Percentiles rank a stretch among this genome's conserved stretches.
Evolutionary conservation across 2,329 filamentous ascomycete species (phyloP).

Genomic region (Tetracladium maxilliforme): DNA sequence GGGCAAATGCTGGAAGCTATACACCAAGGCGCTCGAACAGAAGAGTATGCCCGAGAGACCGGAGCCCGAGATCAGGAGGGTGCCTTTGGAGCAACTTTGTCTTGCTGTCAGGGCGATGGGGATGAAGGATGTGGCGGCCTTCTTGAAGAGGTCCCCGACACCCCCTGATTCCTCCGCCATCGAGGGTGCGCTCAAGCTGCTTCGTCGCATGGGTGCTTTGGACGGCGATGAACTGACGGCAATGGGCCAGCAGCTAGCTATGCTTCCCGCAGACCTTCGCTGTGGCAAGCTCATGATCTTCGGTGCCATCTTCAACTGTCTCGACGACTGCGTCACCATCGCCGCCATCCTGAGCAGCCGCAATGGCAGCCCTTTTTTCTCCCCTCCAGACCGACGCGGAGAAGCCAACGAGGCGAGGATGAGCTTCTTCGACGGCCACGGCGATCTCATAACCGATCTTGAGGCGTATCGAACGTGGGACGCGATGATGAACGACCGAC

Average conservation of each 20-base stretch:
- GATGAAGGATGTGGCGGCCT: constrained; percentile 63
- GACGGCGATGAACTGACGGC: constrained; percentile 79
- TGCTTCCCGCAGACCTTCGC: constrained; percentile 85
- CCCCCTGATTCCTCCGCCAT: constrained; percentile 78
- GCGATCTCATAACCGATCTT: constrained; percentile 80
- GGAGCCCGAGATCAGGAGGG: constrained; percentile 84
- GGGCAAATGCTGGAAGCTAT: constrained; percentile 90
- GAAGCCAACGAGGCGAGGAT: constrained; percentile 64
- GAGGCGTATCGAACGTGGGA: constrained; percentile 75
- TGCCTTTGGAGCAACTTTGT: constrained; percentile 87
- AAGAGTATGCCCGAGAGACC: constrained; percentile 75
- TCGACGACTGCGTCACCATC: constrained; percentile 78
- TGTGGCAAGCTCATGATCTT: constrained; percentile 94
- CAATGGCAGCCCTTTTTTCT: constrained; percentile 77
- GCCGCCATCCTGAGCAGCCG: constrained; percentile 83
- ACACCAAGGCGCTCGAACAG: constrained; percentile 68
- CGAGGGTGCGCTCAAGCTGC: constrained; percentile 64
- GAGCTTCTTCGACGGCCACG: constrained; percentile 62
- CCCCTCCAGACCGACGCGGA: constrained; percentile 70
- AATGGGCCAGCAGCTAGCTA: constrained; percentile 81
- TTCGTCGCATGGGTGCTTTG: constrained; percentile 77
- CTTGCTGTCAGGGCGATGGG: constrained; percentile 93
- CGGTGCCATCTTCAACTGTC: constrained; percentile 82
- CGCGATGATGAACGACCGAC: constrained; percentile 41
- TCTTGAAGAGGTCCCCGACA: constrained; percentile 76